Conservation (phyloP, 1,284 basidiomycete species). For the Rhizoctonia solani region DNA sequence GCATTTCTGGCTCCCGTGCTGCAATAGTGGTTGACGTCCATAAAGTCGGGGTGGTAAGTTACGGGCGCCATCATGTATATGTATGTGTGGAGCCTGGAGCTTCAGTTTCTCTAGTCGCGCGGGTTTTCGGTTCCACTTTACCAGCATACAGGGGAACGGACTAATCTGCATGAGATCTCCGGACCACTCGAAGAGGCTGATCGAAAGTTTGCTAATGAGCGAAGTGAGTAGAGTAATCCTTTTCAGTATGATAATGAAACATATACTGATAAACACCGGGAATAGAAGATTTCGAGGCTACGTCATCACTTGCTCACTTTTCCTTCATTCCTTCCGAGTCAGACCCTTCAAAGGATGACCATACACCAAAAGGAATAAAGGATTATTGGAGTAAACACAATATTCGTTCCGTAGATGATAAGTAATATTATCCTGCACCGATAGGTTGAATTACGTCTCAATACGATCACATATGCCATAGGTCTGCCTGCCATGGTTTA, state of each 20-base stretch:
- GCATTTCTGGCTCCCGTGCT: conserved; percentile 56
- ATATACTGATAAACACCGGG: no score
- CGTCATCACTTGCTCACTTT: conserved; percentile 7
- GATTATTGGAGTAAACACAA: conserved; percentile 55
- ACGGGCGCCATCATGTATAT: background rate
- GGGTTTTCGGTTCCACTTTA: conserved; percentile 57
- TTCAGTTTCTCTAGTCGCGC: conserved; percentile 54
- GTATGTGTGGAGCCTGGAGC: conserved; percentile 36
- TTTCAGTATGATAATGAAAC: conserved; percentile 27
- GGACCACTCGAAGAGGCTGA: conserved; percentile 46
- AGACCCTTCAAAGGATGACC: background rate
- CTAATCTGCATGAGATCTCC: conserved; percentile 46
- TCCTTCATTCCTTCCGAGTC: background rate
- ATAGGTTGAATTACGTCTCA: no score
- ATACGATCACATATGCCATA: background rate
- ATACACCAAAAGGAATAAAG: conserved; percentile 46
- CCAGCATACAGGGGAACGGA: conserved; percentile 53
- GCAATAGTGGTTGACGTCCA: conserved; percentile 56
- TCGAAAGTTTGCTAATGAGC: conserved; percentile 36
- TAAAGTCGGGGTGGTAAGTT: conserved; percentile 56
- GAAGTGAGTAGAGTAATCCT: conserved; percentile 40
- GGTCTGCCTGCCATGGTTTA: conserved; percentile 14
- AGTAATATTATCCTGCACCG: background rate
- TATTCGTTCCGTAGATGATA: conserved; percentile 55
- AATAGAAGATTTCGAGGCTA: conserved; percentile 10